phyloP scores from a whole-genome alignment of 495 filamentous ascomycete species.

The Hamigera avellanea region DNA sequence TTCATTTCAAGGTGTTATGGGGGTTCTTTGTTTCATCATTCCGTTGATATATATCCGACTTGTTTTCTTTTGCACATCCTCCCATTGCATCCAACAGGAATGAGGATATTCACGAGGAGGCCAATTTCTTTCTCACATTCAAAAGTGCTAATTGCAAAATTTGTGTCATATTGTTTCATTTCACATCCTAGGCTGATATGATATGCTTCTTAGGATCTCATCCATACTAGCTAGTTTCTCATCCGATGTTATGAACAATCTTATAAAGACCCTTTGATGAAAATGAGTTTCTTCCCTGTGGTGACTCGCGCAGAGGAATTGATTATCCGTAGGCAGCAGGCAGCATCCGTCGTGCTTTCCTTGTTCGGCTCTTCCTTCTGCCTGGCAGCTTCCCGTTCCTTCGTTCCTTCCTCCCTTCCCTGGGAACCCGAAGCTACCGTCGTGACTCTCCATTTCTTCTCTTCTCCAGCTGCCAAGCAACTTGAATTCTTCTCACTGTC shows the following conservation, averaged over 20 bases:
- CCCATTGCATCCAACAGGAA: conserved; percentile 19
- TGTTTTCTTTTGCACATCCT: conserved; percentile 25
- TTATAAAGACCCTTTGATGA: no score
- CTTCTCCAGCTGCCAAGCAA: no score
- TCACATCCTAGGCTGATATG: no score
- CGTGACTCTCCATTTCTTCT: no score
- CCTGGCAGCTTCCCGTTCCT: background rate
- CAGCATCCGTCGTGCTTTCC: background rate
- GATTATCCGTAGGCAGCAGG: no score
- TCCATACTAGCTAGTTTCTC: background rate
- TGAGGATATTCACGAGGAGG: conserved; percentile 26
- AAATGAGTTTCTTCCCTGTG: no score
- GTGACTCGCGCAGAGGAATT: no score
- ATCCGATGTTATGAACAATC: no score
- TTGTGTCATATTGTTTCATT: background rate
- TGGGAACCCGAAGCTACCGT: background rate
- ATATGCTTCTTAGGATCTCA: no score
- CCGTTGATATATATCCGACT: conserved; percentile 38
- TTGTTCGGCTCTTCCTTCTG: background rate
- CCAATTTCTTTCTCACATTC: conserved; percentile 3
- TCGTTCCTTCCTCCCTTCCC: background rate
- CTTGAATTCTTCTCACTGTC: background rate
- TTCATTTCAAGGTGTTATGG: conserved; percentile 21
- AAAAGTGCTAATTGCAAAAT: conserved; percentile 10
- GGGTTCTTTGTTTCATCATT: conserved; percentile 21